Percentiles rank a stretch among this genome's conserved stretches.
phyloP scores from a whole-genome alignment of 108 stramenopile species.

The Nitzschia putrida region DNA sequence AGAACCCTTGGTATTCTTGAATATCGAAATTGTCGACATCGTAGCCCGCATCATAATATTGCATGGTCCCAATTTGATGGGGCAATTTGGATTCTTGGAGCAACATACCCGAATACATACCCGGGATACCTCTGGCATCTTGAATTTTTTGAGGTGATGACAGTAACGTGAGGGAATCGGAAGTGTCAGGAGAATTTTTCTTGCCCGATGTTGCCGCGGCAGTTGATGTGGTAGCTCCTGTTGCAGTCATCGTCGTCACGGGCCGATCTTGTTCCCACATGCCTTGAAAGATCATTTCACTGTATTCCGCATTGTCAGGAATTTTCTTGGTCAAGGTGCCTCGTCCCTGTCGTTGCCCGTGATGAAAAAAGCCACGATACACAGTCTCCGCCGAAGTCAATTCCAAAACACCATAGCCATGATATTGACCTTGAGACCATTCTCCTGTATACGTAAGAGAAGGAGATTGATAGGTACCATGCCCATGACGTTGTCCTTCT shows the following conservation, averaged over 20 bases:
- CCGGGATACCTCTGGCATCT: conserved; percentile 5
- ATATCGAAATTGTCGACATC: conserved; percentile 1
- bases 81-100: conserved; percentile 6
- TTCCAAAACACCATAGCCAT: conserved; percentile 20
- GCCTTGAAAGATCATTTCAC: conserved; percentile 7
- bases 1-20: conserved; percentile 31
- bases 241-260: neutral
- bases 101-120: conserved; percentile 21
- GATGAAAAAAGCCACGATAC: neutral
- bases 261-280: conserved; percentile 5
- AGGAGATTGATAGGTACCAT: conserved; percentile 4
- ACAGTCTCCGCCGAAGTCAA: neutral
- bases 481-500: conserved; percentile 8
- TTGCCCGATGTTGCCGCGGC: neutral
- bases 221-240: neutral
- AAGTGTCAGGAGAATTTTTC: neutral
- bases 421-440: conserved; percentile 9
- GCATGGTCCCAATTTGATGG: conserved; percentile 23
- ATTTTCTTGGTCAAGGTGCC: neutral
- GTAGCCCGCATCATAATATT: neutral
- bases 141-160: conserved; percentile 1
- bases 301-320: neutral
- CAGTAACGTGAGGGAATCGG: neutral
- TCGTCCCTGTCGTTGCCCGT: neutral
- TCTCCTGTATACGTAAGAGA: conserved; percentile 2